These are phyloP conservation scores for Rhodomyrtus psidioides DNA, from an alignment of 441 rosid species.

Conservation along the genomic window DNA sequence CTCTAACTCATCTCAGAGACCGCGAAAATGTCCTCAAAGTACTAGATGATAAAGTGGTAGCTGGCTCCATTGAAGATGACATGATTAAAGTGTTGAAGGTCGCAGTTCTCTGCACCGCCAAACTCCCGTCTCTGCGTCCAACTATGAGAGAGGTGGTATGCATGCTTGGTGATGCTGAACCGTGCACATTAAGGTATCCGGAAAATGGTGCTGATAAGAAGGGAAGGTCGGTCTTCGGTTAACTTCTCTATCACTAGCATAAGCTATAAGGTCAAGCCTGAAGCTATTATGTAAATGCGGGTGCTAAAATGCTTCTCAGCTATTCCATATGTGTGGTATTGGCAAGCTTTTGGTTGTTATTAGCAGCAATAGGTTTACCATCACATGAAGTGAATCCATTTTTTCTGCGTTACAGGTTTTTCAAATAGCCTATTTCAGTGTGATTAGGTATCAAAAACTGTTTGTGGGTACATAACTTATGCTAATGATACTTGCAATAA, in stretches of 20 bases:
- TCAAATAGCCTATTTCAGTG: background rate
- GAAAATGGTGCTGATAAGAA: conserved; percentile 13
- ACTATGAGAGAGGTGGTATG: conserved; percentile 75
- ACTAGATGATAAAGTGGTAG: conserved; percentile 39
- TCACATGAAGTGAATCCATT: background rate
- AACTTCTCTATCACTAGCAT: background rate
- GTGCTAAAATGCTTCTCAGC: background rate
- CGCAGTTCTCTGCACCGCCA: conserved; percentile 67
- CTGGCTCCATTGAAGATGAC: conserved; percentile 30
- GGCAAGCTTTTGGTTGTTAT: background rate
- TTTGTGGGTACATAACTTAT: background rate
- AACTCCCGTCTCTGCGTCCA: conserved; percentile 78
- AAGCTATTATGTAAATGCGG: background rate
- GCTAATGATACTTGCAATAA: background rate
- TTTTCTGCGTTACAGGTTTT: background rate
- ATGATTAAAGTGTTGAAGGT: conserved; percentile 70
- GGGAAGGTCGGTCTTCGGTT: conserved; percentile 7
- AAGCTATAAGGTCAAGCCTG: background rate
- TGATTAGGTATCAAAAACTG: background rate
- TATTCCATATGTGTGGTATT: background rate
- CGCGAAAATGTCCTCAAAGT: conserved; percentile 36
- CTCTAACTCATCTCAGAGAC: conserved; percentile 41
- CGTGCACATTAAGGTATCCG: conserved; percentile 23
- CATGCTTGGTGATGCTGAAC: conserved; percentile 67
- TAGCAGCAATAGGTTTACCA: background rate